phyloP scores from a whole-genome alignment of 1,284 basidiomycete species.

The Singerocomus inundabilis region DNA sequence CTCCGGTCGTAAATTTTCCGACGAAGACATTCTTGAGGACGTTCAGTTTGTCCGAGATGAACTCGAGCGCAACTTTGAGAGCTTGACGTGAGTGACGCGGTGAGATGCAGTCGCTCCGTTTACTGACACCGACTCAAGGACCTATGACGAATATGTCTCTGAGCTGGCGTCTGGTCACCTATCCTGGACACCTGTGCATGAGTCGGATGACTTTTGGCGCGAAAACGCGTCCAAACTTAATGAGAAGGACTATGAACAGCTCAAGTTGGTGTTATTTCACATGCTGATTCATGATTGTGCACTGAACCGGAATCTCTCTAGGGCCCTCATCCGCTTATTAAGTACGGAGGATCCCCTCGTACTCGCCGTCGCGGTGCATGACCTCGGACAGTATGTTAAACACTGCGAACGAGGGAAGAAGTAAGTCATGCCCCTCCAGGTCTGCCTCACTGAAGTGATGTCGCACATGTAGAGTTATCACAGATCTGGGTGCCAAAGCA shows the following conservation, averaged over 20 bases:
- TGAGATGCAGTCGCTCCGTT: not conserved
- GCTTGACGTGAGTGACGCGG: constrained; percentile 68
- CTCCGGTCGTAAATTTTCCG: constrained; percentile 85
- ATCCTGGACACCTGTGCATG: constrained; percentile 94
- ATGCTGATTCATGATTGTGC: not conserved
- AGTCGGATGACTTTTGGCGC: constrained; percentile 97
- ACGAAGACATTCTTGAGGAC: constrained; percentile 93
- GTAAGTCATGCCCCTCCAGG: constrained; percentile 45
- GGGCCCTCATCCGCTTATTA: constrained; percentile 71
- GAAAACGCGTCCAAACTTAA: constrained; percentile 87
- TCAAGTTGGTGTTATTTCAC: constrained; percentile 56
- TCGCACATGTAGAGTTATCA: constrained; percentile 57
- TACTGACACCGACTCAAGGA: constrained; percentile 48
- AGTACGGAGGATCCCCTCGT: constrained; percentile 61
- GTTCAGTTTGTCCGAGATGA: constrained; percentile 84
- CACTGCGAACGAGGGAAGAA: constrained; percentile 88
- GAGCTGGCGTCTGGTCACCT: constrained; percentile 90
- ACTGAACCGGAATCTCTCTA: constrained; percentile 31
- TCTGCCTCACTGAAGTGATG: not conserved
- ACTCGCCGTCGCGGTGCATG: constrained; percentile 87
- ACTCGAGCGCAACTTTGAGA: constrained; percentile 79
- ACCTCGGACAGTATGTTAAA: constrained; percentile 93
- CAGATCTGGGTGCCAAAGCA: constrained; percentile 84
- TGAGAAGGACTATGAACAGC: constrained; percentile 75
- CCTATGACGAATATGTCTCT: constrained; percentile 93